These are phyloP conservation scores for Austroboletus olivaceoglutinosus DNA, from an alignment of 1,284 basidiomycete species.

Conservation along the genomic window DNA sequence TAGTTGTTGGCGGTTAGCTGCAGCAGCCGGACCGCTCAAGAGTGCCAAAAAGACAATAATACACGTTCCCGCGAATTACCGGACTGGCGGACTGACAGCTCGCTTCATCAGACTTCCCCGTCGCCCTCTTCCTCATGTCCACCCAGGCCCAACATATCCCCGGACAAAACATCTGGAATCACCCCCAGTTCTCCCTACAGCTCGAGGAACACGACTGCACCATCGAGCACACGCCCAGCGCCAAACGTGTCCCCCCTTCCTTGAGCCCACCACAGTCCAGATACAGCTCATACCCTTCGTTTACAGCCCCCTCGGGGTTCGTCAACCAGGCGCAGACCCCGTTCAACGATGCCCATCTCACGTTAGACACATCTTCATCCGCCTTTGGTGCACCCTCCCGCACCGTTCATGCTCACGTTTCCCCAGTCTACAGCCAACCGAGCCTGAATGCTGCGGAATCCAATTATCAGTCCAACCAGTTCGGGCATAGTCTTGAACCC, in stretches of 20 bases:
- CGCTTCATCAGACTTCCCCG: too few relatives aligned
- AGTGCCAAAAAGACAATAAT: too few relatives aligned
- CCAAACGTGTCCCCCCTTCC: conserved; percentile 13
- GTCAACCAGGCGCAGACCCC: conserved; percentile 10
- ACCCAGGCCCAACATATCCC: conserved; percentile 19
- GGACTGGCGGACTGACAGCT: too few relatives aligned
- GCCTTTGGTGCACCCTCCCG: conserved; percentile 16
- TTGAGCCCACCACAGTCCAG: conserved; percentile 12
- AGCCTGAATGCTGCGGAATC: conserved; percentile 6
- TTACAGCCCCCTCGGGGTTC: conserved; percentile 11
- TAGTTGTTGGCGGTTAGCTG: conserved; percentile 1
- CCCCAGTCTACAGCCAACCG: conserved; percentile 20
- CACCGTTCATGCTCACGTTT: conserved; percentile 5
- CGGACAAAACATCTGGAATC: conserved; percentile 21
- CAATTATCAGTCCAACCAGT: conserved; percentile 14
- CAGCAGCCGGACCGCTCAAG: conserved; percentile 9
- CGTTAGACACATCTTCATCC: conserved; percentile 17
- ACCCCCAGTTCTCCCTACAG: conserved; percentile 32
- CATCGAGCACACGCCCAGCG: conserved; percentile 12
- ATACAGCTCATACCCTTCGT: conserved; percentile 15
- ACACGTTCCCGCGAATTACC: conserved; percentile 1
- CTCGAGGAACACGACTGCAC: conserved; percentile 39
- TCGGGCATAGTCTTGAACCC: conserved; percentile 5
- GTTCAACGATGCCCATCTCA: conserved; percentile 7
- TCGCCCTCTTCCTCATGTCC: conserved; percentile 19